Percentiles rank a stretch among this genome's conserved stretches.
These are phyloP conservation scores for Huiozyma sinensis DNA, from an alignment of 805 yeast genomes.

Conservation along the genomic window DNA sequence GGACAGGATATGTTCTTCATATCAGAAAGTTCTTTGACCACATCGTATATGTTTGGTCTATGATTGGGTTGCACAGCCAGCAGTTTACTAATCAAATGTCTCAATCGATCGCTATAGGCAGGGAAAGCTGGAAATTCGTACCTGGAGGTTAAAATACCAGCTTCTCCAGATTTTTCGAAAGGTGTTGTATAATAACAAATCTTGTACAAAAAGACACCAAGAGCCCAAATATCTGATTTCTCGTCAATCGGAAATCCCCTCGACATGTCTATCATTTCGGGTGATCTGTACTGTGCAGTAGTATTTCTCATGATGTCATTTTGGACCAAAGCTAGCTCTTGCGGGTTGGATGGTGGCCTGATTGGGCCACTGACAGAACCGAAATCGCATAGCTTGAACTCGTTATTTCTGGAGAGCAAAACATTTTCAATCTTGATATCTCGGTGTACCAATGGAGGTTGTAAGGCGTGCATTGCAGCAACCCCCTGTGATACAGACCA, in stretches of 20 bases:
- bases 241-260: constrained; percentile 66
- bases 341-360: constrained; percentile 50
- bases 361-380: constrained; percentile 65
- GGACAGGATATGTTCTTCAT: constrained; percentile 44
- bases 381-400: constrained; percentile 68
- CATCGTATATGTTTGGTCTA: constrained; percentile 65
- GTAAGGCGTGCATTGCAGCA: constrained; percentile 63
- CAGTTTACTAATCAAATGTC: constrained; percentile 50
- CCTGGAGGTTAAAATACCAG: constrained; percentile 48
- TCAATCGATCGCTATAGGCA: constrained; percentile 48
- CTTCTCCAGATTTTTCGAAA: constrained; percentile 56
- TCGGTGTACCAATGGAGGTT: constrained; percentile 64
- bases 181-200: constrained; percentile 77
- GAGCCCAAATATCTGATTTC: constrained; percentile 78
- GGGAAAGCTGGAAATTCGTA: constrained; percentile 47
- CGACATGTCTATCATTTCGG: constrained; percentile 72
- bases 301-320: constrained; percentile 69
- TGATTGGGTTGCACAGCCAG: constrained; percentile 55
- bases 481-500: constrained; percentile 62
- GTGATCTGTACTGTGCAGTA: constrained; percentile 76
- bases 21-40: constrained; percentile 54
- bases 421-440: constrained; percentile 81
- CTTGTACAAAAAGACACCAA: constrained; percentile 69
- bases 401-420: constrained; percentile 45
- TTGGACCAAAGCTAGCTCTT: constrained; percentile 48